Evolutionary conservation across 306 rosid species (phyloP).

Genomic region (Vigna radiata): DNA sequence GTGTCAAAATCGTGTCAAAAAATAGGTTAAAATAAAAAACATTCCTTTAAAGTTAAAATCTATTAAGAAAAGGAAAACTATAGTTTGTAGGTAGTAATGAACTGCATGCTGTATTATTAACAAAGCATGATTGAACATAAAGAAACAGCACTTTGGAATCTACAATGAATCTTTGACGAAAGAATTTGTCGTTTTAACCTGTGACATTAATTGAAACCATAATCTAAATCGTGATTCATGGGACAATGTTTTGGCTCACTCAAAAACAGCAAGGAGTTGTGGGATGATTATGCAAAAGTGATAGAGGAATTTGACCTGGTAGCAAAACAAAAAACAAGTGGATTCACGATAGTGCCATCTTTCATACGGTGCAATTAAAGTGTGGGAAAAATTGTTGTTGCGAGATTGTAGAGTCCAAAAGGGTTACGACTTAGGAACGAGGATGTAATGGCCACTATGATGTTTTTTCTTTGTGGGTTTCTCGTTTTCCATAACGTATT

Average conservation of each 20-base stretch:
- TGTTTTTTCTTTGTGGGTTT: neutral
- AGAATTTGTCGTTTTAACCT: conserved; percentile 15
- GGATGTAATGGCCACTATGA: neutral
- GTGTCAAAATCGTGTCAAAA: too few relatives aligned
- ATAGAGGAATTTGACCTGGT: too few relatives aligned
- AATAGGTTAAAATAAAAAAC: too few relatives aligned
- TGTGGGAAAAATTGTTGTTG: neutral
- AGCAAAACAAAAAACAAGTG: neutral
- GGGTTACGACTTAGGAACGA: neutral
- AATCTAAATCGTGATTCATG: conserved; percentile 20
- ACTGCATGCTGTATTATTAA: too few relatives aligned
- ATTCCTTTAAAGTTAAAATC: too few relatives aligned
- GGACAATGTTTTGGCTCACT: conserved; percentile 8
- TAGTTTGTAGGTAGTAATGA: too few relatives aligned
- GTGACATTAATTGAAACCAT: neutral
- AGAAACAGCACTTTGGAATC: conserved; percentile 34
- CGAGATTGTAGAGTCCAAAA: neutral
- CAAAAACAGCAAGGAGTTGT: neutral
- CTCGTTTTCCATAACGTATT: neutral
- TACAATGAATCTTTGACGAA: conserved; percentile 50
- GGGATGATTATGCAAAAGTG: neutral
- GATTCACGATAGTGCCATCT: neutral
- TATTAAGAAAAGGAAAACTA: too few relatives aligned
- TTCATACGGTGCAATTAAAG: neutral
- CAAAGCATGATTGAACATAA: conserved; percentile 8